phyloP scores from a whole-genome alignment of 1,284 basidiomycete genomes.

The Cystobasidium pallidum region DNA sequence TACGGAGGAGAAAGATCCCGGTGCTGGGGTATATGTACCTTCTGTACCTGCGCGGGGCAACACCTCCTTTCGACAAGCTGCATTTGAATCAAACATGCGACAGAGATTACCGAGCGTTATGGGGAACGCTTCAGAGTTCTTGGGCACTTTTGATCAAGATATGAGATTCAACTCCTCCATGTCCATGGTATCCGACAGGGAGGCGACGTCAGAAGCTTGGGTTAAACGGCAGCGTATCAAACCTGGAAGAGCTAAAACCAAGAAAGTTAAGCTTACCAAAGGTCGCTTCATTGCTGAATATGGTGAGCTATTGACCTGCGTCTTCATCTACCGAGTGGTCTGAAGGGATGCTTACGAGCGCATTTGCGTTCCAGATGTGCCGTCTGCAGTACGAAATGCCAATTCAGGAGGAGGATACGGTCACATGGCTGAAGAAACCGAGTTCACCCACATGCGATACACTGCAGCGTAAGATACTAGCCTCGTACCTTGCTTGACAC shows the following conservation, averaged over 20 bases:
- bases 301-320: slow-evolving; percentile 19
- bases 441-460: slow-evolving; percentile 91
- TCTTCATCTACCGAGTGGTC: too few species aligned
- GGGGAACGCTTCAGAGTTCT: slow-evolving; percentile 9
- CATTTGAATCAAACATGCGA: slow-evolving; percentile 11
- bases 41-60: background rate
- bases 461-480: slow-evolving; percentile 72
- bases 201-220: slow-evolving; percentile 50
- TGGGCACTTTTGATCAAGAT: slow-evolving; percentile 35
- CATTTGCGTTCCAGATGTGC: slow-evolving; percentile 44
- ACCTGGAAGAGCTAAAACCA: slow-evolving; percentile 59
- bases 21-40: background rate
- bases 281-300: slow-evolving; percentile 79
- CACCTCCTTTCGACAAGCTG: slow-evolving; percentile 11
- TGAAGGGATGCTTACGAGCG: too few species aligned
- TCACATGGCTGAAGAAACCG: slow-evolving; percentile 65
- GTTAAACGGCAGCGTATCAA: slow-evolving; percentile 50
- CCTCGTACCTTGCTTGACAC: too few species aligned
- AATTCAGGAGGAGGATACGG: slow-evolving; percentile 45
- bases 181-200: slow-evolving; percentile 36
- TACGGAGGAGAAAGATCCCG: background rate
- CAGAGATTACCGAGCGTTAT: slow-evolving; percentile 21
- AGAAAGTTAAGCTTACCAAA: slow-evolving; percentile 78
- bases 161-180: slow-evolving; percentile 18
- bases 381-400: slow-evolving; percentile 63